Base-by-base conservation (phyloP, 169 alveolate species). In the Plasmodium blacklocki region DNA sequence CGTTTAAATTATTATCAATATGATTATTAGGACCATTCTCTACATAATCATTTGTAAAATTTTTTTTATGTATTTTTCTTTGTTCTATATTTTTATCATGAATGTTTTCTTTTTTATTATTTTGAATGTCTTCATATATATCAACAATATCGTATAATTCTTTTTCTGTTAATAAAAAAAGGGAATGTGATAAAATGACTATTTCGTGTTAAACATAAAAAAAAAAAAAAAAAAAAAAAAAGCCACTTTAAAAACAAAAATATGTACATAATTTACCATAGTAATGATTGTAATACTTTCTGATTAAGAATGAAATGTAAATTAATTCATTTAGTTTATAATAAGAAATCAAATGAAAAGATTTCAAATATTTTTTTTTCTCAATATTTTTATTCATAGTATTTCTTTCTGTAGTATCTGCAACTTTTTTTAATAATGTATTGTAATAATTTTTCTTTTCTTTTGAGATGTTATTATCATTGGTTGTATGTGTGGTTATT, bases 271-370 rank as follows among this genome's bases (percentile, higher is more conserved):
- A 43, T 78, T 43, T 67, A 80, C 90, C 52, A 15, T 66, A 45
- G 49, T 12, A 80, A 45, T 80, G 54, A 9, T 72, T 47, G 21
- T 39, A 59, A 23, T 58, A 80, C 49, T 32, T 80, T 39, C 68
- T 71, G 19, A 80, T 59, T 39, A 80, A 59, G 26, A 23, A 80
- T 23, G 90, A 80, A 12, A 49, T 54, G 12, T 80, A 80, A 11
- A 80, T 64, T 14, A 80, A 56, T 45, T 80, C 90, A 43, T 68
- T 67, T 47, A 80, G 32, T 52, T 80, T 80, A 71, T 50, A 80
- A 59, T 80, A 80, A 49, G 80, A 32, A 29, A 80, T 83, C 4
- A 80, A 66, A 54, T 80, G 49, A 71, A 80, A 80, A 2, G 90
- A 66, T 62, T 15, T 64, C 32, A 80, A 59, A 47, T 39, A 56